Evolutionary conservation across 2,329 filamentous ascomycete genomes (phyloP).

Genomic region (Fusarium sp.): DNA sequence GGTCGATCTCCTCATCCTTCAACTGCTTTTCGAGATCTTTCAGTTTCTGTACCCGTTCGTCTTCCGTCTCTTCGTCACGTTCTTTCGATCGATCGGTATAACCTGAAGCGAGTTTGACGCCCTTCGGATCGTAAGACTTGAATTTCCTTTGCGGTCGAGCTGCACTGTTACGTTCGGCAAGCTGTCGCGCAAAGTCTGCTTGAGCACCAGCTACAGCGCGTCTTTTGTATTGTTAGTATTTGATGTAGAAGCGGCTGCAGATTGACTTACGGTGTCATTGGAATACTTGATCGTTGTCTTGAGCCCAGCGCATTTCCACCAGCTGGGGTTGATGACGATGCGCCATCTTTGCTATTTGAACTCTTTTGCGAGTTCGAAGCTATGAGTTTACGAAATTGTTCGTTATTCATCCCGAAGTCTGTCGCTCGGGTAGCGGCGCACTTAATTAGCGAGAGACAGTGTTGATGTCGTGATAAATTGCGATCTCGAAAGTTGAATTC

Average conservation of each 20-base stretch:
- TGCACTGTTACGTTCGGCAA: conserved; percentile 76
- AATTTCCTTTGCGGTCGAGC: conserved; percentile 75
- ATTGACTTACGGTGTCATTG: conserved; percentile 86
- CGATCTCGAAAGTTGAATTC: conserved; percentile 12
- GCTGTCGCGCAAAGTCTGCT: conserved; percentile 83
- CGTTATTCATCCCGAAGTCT: conserved; percentile 81
- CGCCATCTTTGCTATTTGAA: conserved; percentile 58
- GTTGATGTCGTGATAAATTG: conserved; percentile 6
- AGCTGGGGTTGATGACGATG: conserved; percentile 51
- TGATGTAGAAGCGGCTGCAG: neutral
- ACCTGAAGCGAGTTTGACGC: conserved; percentile 80
- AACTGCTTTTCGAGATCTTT: conserved; percentile 83
- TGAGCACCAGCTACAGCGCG: conserved; percentile 69
- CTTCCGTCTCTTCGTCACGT: conserved; percentile 65
- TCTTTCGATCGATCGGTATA: conserved; percentile 85
- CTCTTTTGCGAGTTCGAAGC: conserved; percentile 60
- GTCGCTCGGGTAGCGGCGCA: neutral
- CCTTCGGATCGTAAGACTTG: conserved; percentile 83
- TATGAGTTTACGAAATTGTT: conserved; percentile 88
- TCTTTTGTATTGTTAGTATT: conserved; percentile 55
- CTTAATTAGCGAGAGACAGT: neutral
- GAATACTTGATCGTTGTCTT: conserved; percentile 81
- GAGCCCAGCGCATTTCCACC: conserved; percentile 74
- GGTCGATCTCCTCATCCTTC: conserved; percentile 86
- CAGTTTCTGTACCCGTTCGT: conserved; percentile 72